phyloP scores from a whole-genome alignment of 2,329 filamentous ascomycete species.

The Celoporthe dispersa region DNA sequence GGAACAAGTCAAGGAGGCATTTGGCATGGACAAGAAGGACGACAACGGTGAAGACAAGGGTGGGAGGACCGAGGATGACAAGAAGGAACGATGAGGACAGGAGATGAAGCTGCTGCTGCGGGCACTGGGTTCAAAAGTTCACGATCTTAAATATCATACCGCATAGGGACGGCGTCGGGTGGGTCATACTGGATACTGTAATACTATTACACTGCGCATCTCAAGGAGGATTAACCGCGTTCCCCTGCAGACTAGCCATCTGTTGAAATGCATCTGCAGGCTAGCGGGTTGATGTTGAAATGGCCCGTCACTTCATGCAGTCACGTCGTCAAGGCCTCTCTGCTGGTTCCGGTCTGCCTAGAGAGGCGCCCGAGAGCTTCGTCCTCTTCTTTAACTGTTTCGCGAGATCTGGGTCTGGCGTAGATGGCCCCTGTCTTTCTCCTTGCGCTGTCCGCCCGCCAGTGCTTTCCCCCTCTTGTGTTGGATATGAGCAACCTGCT shows the following conservation, averaged over 20 bases:
- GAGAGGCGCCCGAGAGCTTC: not conserved
- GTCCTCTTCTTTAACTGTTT: conserved; percentile 2
- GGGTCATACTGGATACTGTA: conserved; percentile 7
- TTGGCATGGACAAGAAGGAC: conserved; percentile 37
- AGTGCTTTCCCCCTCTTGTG: conserved; percentile 31
- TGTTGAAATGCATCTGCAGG: not conserved
- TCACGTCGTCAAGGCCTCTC: not conserved
- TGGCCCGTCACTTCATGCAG: not conserved
- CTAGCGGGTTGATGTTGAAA: not conserved
- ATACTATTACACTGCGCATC: conserved; percentile 13
- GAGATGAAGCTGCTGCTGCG: too few species aligned
- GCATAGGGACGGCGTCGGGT: conserved; percentile 10
- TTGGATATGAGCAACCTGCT: conserved; percentile 5
- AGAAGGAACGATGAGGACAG: conserved; percentile 27
- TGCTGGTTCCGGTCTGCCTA: not conserved
- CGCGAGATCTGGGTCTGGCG: conserved; percentile 2
- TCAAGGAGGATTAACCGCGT: not conserved
- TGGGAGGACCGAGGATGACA: conserved; percentile 37
- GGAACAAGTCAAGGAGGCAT: conserved; percentile 62
- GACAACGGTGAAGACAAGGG: conserved; percentile 34
- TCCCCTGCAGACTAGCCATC: not conserved
- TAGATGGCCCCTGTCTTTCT: not conserved
- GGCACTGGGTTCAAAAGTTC: conserved; percentile 15
- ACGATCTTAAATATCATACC: conserved; percentile 4
- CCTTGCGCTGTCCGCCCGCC: conserved; percentile 26